Base-by-base conservation (phyloP, 805 yeast species). In the Candida sphagnicola region DNA sequence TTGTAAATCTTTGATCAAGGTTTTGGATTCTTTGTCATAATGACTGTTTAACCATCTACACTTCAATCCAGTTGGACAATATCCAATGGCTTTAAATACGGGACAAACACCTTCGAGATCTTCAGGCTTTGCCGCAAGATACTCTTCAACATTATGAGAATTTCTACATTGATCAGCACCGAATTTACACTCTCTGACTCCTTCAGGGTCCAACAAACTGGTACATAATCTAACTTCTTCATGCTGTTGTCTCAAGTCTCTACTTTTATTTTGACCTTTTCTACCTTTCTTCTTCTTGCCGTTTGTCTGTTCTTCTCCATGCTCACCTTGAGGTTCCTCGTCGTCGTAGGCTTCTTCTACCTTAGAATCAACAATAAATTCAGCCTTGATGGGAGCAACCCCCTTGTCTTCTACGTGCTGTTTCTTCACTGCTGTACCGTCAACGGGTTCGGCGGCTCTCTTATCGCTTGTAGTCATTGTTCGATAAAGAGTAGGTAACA, bases 1-100 rank as follows among this genome's bases (percentile, higher is more conserved):
- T 1, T 51, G 75, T 35, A 59, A 56, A 53, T 77, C 80, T 38
- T 59, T 70, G 25, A 70, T 43, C 15, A 82, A 59, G 42, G 58
- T 64, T 38, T 62, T 66, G 13, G 70, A 61, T 40, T 68, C 82
- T 23, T 53, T 54, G 48, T 74, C 57, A 53, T 66, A 74, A 63
- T 93, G 98, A 12, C 86, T 76, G 3, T 75, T 65, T 41, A 93
- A 72, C 87, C 96, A 93, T 51, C 96, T 77, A 65, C 99, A 93
- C 59, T 87, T 91, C 50, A 86, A 63, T 0, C 99, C 99, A 44
- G 84, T 76, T 3, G 96, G 95, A 69, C 99, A 93, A 53, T 78
- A 81, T 0, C 99, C 99, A 25, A 87, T 67, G 1, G 85, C 82
- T 24, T 67, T 67, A 55, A 66, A 89, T 3, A 87, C 96, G 0